Evolutionary conservation across 148 eudicot species (phyloP).

Genomic region (Vaccinium myrtillus): DNA sequence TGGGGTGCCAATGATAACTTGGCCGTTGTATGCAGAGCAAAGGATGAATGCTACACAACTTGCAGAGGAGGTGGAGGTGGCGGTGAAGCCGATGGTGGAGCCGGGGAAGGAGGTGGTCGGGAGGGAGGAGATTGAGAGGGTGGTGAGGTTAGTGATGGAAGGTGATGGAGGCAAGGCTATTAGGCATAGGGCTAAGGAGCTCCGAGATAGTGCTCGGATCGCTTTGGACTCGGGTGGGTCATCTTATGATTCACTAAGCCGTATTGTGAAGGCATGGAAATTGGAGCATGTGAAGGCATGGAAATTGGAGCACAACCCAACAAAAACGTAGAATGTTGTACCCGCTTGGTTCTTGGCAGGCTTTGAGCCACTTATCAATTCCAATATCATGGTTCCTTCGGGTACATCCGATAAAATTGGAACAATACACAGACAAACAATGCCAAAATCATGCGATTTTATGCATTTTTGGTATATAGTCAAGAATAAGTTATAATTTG

Average conservation of each 20-base stretch:
- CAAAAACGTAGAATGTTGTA: background rate
- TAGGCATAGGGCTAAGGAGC: conserved; percentile 18
- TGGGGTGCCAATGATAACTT: conserved; percentile 27
- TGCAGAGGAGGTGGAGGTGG: conserved; percentile 21
- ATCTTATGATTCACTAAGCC: background rate
- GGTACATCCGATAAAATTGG: no score
- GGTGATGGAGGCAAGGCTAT: conserved; percentile 23
- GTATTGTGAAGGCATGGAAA: no score
- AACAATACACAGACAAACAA: no score
- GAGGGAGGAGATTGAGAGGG: conserved; percentile 20
- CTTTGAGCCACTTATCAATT: no score
- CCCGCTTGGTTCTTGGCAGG: no score
- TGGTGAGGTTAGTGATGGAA: conserved; percentile 28
- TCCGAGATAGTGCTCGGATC: conserved; percentile 14
- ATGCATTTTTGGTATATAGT: no score
- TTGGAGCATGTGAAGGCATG: background rate
- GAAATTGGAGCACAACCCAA: background rate
- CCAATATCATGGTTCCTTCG: no score
- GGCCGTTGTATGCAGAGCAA: conserved; percentile 33
- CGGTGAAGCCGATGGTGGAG: conserved; percentile 10
- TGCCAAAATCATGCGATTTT: no score
- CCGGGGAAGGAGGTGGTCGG: background rate
- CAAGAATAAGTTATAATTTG: no score
- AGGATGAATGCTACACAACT: conserved; percentile 24
- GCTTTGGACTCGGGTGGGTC: conserved; percentile 17